These are phyloP conservation scores for Apophysomyces elegans DNA, from an alignment of 371 early-diverging fungal species.

Conservation along the genomic window DNA sequence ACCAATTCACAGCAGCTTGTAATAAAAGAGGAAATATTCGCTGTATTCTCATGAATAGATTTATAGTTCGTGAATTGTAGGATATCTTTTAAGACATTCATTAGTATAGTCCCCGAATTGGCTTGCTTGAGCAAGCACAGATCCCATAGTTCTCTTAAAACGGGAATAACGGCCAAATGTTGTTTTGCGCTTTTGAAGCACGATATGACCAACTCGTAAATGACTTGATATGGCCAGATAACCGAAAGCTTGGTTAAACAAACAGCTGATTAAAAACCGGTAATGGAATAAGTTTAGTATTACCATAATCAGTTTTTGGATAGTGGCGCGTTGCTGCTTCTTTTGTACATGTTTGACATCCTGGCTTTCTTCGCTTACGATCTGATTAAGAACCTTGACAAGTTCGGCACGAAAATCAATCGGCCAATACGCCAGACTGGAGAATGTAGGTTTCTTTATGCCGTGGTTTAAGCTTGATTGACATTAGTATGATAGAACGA, in stretches of 20 bases:
- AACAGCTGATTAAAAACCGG: not conserved
- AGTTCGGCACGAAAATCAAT: conserved; percentile 13
- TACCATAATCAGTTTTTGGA: conserved; percentile 14
- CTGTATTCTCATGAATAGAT: not conserved
- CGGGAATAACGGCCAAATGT: conserved; percentile 27
- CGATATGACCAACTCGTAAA: conserved; percentile 16
- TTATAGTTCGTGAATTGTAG: not conserved
- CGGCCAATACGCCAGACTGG: not conserved
- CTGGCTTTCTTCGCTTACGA: not conserved
- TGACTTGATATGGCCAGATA: conserved; percentile 28
- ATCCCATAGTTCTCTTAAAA: conserved; percentile 18
- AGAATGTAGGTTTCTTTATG: conserved; percentile 9
- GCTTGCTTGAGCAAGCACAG: conserved; percentile 7
- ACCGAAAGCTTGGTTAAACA: conserved; percentile 25
- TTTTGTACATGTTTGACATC: not conserved
- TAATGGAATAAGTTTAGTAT: no score
- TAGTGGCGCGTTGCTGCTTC: conserved; percentile 2
- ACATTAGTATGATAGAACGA: not conserved
- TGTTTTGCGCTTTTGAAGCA: conserved; percentile 28
- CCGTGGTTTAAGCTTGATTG: not conserved
- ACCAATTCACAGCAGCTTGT: not conserved
- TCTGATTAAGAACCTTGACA: conserved; percentile 12
- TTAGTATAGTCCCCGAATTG: conserved; percentile 1
- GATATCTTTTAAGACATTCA: conserved; percentile 13
- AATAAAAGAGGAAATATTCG: not conserved